Base-by-base conservation (phyloP, 2,329 filamentous ascomycete genomes). In the Colletotrichum viniferum region DNA sequence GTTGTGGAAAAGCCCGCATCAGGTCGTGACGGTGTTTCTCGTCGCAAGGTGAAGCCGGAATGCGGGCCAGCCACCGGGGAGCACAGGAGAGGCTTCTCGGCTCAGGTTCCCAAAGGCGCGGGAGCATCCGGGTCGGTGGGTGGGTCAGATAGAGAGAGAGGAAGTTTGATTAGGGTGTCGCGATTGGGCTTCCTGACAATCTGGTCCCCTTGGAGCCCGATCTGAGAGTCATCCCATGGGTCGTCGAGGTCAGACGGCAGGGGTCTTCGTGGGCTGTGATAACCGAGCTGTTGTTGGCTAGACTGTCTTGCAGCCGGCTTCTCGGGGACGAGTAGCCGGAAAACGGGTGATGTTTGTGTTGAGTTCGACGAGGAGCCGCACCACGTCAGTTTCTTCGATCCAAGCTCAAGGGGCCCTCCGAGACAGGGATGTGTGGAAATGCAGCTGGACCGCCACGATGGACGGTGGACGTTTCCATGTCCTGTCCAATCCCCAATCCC, bases 301-400 rank as follows among this genome's bases (percentile, higher is more conserved):
- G 28, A 30, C 18, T 16, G 21, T 55, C 13, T 48, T 66, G 61
- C 28, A 36, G 62, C 16, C 67, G 71, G 61, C 28, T 71, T 61
- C 28, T 71, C 60, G 52, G 72, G 36, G 48, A 24, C 61, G 61
- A 74, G 72, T 66, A 71, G 72, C 72, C 72, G 72, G 72, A 55
- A 62, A 66, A 61, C 72, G 72, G 67, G 55, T 62, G 52, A 73
- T 52, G 38, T 55, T 13, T 52, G 28, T 52, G 38, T 71, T 52
- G 71, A 65, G 52, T 58, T 70, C 36, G 69, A 34, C 28, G 55
- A 70, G 7, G 28, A 69, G 66, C 66, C 66, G 34, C 66, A 62
- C 48, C 71, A 38, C 36, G 55, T 67, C 52, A 28, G 61, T 21
- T 55, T 21, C 30, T 63, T 63, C 32, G 34, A 63, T 63, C 34